Evolutionary conservation across 192 early-diverging fungal genomes (phyloP), one percentile per base, ranked within the genome.

Genomic region (Coemansia interrupta): DNA sequence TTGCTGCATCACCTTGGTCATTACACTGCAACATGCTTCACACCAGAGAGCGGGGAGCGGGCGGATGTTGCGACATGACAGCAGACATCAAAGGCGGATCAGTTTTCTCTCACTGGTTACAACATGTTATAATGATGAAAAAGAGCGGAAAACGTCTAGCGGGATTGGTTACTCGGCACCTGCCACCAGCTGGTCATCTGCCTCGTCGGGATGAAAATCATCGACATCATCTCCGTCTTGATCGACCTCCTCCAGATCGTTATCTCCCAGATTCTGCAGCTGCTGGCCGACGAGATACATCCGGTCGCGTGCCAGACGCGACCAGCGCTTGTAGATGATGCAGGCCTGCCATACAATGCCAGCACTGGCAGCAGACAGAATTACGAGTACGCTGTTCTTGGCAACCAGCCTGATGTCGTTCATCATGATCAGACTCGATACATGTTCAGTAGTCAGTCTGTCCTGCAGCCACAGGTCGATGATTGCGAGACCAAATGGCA

Each of bases 261-360:
- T 30, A 13, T 53, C 82, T 5, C 24, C 78, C 50, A 95, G 56
- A 72, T 98, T 98, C 64, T 93, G 92, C 60, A 98, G 75, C 66
- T 79, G 78, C 29, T 85, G 81, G 11, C 96, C 96, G 46, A 95
- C 86, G 29, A 94, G 73, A 58, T 91, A 98, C 46, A 85, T 82
- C 44, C 90, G 90, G 40, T 98, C 94, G 22, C 88, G 81, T 4
- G 94, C 83, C 43, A 82, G 61, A 18, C 88, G 83, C 46, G 88
- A 80, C 93, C 96, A 98, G 9, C 64, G 54, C 36, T 73, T 79
- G 24, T 90, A 64, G 53, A 86, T 36, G 9, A 58, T 39, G 32
- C 65, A 42, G 13, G 59, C 54, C 22, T 45, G 62, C 57, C 67
- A 72, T 2, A 46, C 53, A 41, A 68, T 26, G 17, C 51, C 68